Conservation (phyloP, 768 basidiomycete genomes). For the Rhizopogon vinicolor region DNA sequence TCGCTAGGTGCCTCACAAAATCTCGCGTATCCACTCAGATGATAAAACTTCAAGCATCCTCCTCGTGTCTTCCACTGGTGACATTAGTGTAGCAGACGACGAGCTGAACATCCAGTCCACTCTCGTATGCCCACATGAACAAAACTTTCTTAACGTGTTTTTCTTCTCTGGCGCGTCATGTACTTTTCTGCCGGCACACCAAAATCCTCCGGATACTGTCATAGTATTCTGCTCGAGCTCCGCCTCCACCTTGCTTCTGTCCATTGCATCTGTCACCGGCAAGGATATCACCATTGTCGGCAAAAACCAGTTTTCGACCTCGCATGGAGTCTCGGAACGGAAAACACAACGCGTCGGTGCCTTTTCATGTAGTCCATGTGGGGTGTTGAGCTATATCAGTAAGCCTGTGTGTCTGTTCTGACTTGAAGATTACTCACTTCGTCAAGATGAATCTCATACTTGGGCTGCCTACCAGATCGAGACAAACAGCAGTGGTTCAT, state of each 20-base stretch:
- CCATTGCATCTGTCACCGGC: constrained; percentile 13
- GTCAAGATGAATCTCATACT: constrained; percentile 38
- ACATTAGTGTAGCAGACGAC: constrained; percentile 25
- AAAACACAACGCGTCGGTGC: constrained; percentile 1
- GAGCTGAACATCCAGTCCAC: constrained; percentile 22
- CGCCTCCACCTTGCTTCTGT: constrained; percentile 15
- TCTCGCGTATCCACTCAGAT: constrained; percentile 33
- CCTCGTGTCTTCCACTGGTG: constrained; percentile 29
- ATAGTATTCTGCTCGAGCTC: constrained; percentile 20
- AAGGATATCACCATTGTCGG: neutral
- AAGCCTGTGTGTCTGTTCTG: constrained; percentile 13
- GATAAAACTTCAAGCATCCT: constrained; percentile 24
- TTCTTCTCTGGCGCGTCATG: constrained; percentile 25
- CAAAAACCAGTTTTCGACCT: neutral
- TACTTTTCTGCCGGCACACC: constrained; percentile 18
- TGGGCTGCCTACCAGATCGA: constrained; percentile 38
- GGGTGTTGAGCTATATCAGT: constrained; percentile 49
- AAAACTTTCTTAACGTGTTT: constrained; percentile 23
- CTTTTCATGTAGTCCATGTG: constrained; percentile 36
- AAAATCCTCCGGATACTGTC: constrained; percentile 6
- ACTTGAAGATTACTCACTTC: neutral
- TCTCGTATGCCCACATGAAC: constrained; percentile 22
- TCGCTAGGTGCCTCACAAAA: constrained; percentile 38
- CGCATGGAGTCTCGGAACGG: neutral
- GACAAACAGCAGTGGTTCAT: constrained; percentile 13